Percentiles rank a stretch among this genome's conserved stretches.
phyloP scores from a whole-genome alignment of 306 rosid species.

The Canavalia ensiformis region DNA sequence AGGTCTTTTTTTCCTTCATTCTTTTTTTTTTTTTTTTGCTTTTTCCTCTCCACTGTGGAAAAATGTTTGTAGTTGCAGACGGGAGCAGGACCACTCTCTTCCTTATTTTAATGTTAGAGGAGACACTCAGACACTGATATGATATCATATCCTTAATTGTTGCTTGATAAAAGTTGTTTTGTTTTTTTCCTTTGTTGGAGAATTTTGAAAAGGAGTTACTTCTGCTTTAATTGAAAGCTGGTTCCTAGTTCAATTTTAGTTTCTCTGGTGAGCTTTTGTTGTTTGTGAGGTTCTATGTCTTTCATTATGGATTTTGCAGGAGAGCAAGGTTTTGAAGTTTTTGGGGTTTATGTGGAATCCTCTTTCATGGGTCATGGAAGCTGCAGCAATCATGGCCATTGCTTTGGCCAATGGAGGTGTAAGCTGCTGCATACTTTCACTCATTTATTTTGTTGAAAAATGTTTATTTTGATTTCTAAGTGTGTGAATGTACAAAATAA shows the following conservation, averaged over 20 bases:
- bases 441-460: constrained; percentile 16
- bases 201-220: constrained; percentile 25
- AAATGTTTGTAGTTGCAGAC: background rate
- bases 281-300: constrained; percentile 10
- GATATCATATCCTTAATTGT: background rate
- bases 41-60: background rate
- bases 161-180: background rate
- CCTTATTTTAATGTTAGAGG: background rate
- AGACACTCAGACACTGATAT: background rate
- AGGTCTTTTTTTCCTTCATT: constrained; percentile 51
- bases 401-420: constrained; percentile 94
- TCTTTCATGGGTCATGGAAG: constrained; percentile 96
- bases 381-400: constrained; percentile 93
- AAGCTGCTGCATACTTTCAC: constrained; percentile 39
- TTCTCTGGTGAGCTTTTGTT: background rate
- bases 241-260: background rate
- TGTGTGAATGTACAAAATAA: constrained; percentile 6
- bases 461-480: background rate
- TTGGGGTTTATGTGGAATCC: constrained; percentile 96
- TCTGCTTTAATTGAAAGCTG: constrained; percentile 13
- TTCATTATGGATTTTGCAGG: constrained; percentile 56
- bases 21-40: background rate
- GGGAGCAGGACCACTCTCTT: background rate
- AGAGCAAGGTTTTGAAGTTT: constrained; percentile 80
- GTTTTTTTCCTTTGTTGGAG: background rate